phyloP scores from a whole-genome alignment of 257 asterid species.

The Ajuga chamaepitys region DNA sequence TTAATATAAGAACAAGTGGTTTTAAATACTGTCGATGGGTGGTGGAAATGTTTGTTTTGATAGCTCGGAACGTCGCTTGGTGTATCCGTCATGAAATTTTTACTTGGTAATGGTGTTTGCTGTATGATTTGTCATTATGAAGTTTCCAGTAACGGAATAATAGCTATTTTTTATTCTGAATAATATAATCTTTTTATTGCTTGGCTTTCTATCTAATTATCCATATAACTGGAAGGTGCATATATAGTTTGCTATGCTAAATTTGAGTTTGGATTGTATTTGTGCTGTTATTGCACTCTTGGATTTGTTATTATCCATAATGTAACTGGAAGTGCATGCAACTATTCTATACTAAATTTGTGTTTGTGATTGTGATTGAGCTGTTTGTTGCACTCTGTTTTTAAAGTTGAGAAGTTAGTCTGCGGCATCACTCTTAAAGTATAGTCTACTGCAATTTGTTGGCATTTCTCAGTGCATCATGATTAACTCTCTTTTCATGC shows the following conservation, averaged over 20 bases:
- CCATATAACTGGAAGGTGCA: constrained; percentile 1
- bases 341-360: no score
- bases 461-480: constrained; percentile 1
- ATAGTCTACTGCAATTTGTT: background rate
- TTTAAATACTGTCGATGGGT: background rate
- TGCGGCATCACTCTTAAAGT: background rate
- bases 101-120: background rate
- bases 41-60: background rate
- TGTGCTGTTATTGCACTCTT: no score
- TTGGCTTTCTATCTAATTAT: background rate
- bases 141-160: background rate
- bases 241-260: background rate
- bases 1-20: background rate
- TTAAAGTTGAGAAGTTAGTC: background rate
- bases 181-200: background rate
- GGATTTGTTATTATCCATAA: no score
- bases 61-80: background rate
- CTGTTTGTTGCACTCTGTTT: background rate
- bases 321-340: no score
- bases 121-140: background rate
- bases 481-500: constrained; percentile 18
- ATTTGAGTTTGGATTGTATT: background rate
- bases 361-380: background rate
- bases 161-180: background rate
- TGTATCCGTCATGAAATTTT: background rate